These are phyloP conservation scores for Sugiyamaella marilandica DNA, from an alignment of 805 yeast genomes.

Conservation along the genomic window DNA sequence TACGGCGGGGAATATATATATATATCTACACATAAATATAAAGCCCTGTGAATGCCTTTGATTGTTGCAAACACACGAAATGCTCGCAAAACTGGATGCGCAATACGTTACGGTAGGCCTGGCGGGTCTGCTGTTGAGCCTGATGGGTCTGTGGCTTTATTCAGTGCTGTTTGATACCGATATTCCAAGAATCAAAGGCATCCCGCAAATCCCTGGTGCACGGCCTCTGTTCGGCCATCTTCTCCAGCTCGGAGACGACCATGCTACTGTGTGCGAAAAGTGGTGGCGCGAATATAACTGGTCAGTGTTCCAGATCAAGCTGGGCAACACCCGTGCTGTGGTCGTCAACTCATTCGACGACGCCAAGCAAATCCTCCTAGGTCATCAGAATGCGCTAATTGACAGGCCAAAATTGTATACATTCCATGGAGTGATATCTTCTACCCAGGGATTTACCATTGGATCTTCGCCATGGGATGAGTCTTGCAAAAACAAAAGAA, in stretches of 20 bases:
- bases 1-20: too few species aligned
- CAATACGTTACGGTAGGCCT: background rate
- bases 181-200: slow-evolving; percentile 28
- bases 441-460: slow-evolving; percentile 38
- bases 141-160: slow-evolving; percentile 6
- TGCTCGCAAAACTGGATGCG: background rate
- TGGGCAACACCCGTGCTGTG: slow-evolving; percentile 56
- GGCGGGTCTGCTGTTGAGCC: background rate
- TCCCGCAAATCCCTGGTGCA: slow-evolving; percentile 33
- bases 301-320: slow-evolving; percentile 54
- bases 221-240: slow-evolving; percentile 33
- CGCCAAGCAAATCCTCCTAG: slow-evolving; percentile 48
- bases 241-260: slow-evolving; percentile 31
- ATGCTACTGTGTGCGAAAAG: slow-evolving; percentile 30
- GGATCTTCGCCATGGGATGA: slow-evolving; percentile 43
- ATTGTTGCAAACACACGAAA: background rate
- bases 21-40: too few species aligned
- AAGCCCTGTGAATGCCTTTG: too few species aligned
- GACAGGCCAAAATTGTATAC: slow-evolving; percentile 66
- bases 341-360: slow-evolving; percentile 64
- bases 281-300: slow-evolving; percentile 31
- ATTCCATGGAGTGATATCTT: slow-evolving; percentile 60
- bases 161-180: slow-evolving; percentile 19
- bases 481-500: slow-evolving; percentile 35
- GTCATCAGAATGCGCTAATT: slow-evolving; percentile 47